Conservation (phyloP, 805 yeast genomes). For the Yarrowia deformans region DNA sequence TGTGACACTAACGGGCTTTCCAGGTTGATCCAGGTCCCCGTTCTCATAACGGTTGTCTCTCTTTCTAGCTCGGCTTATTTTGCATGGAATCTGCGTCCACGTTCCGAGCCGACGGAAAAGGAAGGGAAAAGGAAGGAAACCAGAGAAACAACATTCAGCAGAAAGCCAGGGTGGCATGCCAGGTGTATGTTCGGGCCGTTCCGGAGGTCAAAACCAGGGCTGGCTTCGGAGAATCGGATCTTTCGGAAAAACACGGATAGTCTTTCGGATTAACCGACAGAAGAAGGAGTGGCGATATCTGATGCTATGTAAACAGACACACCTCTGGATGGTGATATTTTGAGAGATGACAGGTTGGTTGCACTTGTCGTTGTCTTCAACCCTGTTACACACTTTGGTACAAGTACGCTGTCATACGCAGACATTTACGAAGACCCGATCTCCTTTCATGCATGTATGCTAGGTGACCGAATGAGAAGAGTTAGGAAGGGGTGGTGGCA, state of each 20-base stretch:
- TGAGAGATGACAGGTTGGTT: no score
- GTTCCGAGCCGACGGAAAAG: neutral
- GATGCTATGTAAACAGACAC: no score
- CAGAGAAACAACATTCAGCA: neutral
- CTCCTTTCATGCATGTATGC: neutral
- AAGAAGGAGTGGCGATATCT: neutral
- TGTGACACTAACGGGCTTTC: no score
- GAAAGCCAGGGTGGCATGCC: neutral
- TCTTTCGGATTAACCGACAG: neutral
- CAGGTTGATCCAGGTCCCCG: no score
- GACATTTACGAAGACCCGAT: neutral
- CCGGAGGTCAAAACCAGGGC: neutral
- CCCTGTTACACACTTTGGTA: no score
- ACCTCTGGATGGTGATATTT: no score
- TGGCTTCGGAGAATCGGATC: neutral
- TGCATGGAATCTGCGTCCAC: constrained; percentile 1
- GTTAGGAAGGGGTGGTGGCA: no score
- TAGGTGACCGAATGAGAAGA: no score
- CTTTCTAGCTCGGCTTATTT: neutral
- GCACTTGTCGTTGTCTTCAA: no score
- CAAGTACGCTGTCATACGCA: neutral
- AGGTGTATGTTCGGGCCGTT: constrained; percentile 15
- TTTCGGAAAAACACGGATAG: constrained; percentile 4
- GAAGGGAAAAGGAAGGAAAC: constrained; percentile 4
- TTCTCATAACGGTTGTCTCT: no score